Conservation (phyloP, 257 asterid species). For the Solanum lycopersicoides region DNA sequence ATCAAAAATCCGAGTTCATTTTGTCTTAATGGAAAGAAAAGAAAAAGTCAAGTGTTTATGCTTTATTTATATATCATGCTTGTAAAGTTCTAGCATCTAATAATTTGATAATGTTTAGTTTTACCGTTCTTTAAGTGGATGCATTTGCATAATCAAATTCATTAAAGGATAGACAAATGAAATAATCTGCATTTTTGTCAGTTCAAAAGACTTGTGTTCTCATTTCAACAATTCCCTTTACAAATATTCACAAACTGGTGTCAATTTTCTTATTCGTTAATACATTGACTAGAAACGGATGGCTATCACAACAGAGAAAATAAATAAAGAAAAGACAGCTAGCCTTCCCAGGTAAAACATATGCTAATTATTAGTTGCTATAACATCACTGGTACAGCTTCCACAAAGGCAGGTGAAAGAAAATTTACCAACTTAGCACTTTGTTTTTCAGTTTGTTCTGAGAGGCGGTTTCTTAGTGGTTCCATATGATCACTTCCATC, state of each 20-base stretch:
- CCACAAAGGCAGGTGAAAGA: background rate
- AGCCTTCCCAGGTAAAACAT: background rate
- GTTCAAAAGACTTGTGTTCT: background rate
- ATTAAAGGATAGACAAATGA: background rate
- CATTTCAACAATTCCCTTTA: background rate
- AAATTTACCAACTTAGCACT: slow-evolving; percentile 72
- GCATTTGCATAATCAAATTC: background rate
- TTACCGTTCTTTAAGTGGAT: background rate
- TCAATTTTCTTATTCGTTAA: background rate
- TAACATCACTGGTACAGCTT: background rate
- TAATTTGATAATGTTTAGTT: background rate
- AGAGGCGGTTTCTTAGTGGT: slow-evolving; percentile 89
- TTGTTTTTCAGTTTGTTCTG: slow-evolving; percentile 69
- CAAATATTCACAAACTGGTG: background rate
- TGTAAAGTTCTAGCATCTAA: background rate
- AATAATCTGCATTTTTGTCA: background rate
- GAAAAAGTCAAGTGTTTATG: background rate
- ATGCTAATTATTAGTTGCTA: background rate
- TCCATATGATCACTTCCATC: slow-evolving; percentile 97
- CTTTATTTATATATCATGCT: background rate
- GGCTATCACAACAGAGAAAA: background rate
- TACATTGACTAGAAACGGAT: background rate
- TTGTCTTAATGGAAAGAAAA: background rate
- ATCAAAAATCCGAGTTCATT: background rate
- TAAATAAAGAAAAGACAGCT: background rate